Evolutionary conservation across 805 yeast genomes (phyloP).

Genomic region (Barnettozyma wickerhamii): DNA sequence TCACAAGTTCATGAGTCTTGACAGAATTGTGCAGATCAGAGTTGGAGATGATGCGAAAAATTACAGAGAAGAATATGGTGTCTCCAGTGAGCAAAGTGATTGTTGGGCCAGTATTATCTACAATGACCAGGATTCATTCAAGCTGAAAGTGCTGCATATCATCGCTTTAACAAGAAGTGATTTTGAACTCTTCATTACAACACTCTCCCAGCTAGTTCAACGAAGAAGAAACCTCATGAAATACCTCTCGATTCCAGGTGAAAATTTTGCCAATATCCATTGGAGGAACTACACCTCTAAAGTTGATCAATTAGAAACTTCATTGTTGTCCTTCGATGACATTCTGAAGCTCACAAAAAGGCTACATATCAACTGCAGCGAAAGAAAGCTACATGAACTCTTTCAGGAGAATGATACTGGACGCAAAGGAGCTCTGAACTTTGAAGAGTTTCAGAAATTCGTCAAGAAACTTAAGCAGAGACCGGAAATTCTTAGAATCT

Average conservation of each 20-base stretch:
- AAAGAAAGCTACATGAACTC: slow-evolving; percentile 40
- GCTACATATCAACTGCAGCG: slow-evolving; percentile 68
- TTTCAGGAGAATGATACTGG: slow-evolving; percentile 54
- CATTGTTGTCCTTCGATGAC: slow-evolving; percentile 55
- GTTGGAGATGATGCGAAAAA: slow-evolving; percentile 71
- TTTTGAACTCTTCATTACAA: slow-evolving; percentile 49
- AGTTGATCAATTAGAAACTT: slow-evolving; percentile 27
- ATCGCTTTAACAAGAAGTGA: slow-evolving; percentile 54
- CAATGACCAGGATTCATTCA: slow-evolving; percentile 50
- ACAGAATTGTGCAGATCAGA: slow-evolving; percentile 58
- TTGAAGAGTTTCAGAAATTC: slow-evolving; percentile 70
- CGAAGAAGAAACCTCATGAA: slow-evolving; percentile 59
- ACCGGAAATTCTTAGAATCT: slow-evolving; percentile 53
- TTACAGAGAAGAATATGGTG: slow-evolving; percentile 79
- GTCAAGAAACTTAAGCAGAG: slow-evolving; percentile 65
- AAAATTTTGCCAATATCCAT: slow-evolving; percentile 56
- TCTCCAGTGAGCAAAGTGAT: slow-evolving; percentile 57
- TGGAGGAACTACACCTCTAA: slow-evolving; percentile 50
- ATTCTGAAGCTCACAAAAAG: slow-evolving; percentile 60
- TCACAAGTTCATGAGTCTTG: slow-evolving; percentile 45
- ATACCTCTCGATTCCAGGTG: slow-evolving; percentile 59
- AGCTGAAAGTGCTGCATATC: slow-evolving; percentile 74
- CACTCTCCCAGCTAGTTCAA: slow-evolving; percentile 50
- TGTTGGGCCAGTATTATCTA: slow-evolving; percentile 84
- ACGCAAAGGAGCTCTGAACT: slow-evolving; percentile 49